Base-by-base conservation (phyloP, 495 filamentous ascomycete genomes). In the Neurospora sp. region DNA sequence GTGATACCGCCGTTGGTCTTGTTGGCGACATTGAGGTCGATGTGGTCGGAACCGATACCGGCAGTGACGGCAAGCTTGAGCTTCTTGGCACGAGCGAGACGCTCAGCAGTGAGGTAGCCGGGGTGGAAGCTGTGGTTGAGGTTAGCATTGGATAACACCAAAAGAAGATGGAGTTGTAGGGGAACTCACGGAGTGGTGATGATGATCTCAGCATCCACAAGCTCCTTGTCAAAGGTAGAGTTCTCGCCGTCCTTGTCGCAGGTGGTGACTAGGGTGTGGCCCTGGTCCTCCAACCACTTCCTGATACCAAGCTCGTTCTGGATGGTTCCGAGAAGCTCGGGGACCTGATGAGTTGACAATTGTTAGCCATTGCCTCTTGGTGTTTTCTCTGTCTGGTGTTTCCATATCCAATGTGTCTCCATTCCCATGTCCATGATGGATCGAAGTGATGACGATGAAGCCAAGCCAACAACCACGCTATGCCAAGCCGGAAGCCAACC, bases 301-400 rank as follows among this genome's bases (percentile, higher is more conserved):
- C 96, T 89, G 80, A 99, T 83, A 71, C 96, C 96, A 72, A 99
- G 93, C 88, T 99, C 96, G 83, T 98, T 98, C 87, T 99, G 94
- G 71, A 93, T 97, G 60, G 95, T 97, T 78, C 96, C 96, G 73
- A 99, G 91, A 72, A 99, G 89, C 75, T 87, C 87, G 71, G 95
- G 94, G 78, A 95, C 92, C 80, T 97, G 73, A 35, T 44, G 70
- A 54, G 38, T 18, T 70, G 39, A 37, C 27, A 66, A 20, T 20
- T 46, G 73, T 72, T 66, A 72, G 71, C 42, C 31, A 71, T 39
- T 20, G 70, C 12, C 7, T 9, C 11, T 11, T 39, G 69, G 41
- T 37, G 23, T 39, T 38, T 38, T 37, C n/a, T 27, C 23, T 69
- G 60, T 16, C 10, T 27, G 18, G 14, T 27, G 60, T 27, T 37